Percentiles rank a stretch among this genome's conserved stretches.
These are phyloP conservation scores for cucumber (Cucumis sativus) DNA, from an alignment of 306 rosid genomes.

Conservation along the genomic window Cucumber_9930_V3 NC_026659.2:28305001-28305500, in stretches of 20 bases:
- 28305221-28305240: background rate
- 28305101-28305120: constrained; percentile 43
- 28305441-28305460: constrained; percentile 6
- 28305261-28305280: background rate
- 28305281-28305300: background rate
- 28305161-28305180: constrained; percentile 41
- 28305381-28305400: background rate
- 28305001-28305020: background rate
- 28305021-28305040: constrained; percentile 13
- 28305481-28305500: constrained; percentile 90
- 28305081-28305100: constrained; percentile 29
- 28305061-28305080: constrained; percentile 44
- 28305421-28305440: background rate
- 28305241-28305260: background rate
- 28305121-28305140: constrained; percentile 57
- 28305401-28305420: background rate
- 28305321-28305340: background rate
- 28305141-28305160: constrained; percentile 99
- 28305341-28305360: background rate
- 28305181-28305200: background rate
- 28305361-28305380: background rate
- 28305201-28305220: background rate
- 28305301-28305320: background rate
- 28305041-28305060: constrained; percentile 67
- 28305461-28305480: constrained; percentile 36